Conservation (phyloP, 371 early-diverging fungal genomes). For the Mortierella sp. region DNA sequence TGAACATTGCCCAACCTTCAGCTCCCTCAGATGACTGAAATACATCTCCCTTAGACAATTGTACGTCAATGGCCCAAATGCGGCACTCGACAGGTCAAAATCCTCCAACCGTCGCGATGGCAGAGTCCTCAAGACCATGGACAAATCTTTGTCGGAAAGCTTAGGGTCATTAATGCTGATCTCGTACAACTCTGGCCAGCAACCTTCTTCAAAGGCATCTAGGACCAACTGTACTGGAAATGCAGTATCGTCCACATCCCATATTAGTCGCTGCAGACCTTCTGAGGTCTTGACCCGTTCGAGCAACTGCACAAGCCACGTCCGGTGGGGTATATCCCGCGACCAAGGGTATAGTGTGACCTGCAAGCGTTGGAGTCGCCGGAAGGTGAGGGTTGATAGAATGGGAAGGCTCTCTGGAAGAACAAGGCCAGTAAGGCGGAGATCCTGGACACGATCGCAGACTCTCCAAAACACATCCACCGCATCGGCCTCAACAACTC, state of each 20-base stretch:
- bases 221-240: neutral
- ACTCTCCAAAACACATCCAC: neutral
- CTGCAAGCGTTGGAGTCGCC: neutral
- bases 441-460: neutral
- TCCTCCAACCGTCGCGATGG: neutral
- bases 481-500: neutral
- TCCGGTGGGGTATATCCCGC: neutral
- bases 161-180: neutral
- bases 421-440: neutral
- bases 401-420: neutral
- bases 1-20: neutral
- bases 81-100: neutral
- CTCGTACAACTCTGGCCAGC: neutral
- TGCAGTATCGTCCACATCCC: neutral
- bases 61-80: neutral
- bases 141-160: neutral
- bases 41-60: neutral
- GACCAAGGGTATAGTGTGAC: neutral
- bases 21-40: neutral
- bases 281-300: neutral
- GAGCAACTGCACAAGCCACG: neutral
- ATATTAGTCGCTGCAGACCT: neutral
- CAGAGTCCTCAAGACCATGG: neutral
- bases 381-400: neutral
- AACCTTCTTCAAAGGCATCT: neutral